Percentiles rank a stretch among this genome's conserved stretches.
These are phyloP conservation scores for Lipomyces chichibuensis DNA, from an alignment of 805 yeast species.

Conservation along the genomic window DNA sequence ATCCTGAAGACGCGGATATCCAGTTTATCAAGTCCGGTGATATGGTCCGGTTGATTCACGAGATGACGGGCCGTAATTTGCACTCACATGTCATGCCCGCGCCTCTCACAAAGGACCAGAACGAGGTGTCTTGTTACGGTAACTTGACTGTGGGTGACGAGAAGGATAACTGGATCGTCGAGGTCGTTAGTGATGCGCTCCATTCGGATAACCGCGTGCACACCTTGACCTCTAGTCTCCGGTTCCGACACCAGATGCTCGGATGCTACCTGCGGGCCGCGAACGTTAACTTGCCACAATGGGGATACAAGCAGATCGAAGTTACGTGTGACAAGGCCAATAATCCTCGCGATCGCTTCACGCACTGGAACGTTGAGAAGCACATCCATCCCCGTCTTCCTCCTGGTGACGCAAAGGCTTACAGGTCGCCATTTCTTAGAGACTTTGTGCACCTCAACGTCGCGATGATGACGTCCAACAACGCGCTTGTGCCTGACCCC, in stretches of 20 bases:
- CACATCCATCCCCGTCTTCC: slow-evolving; percentile 59
- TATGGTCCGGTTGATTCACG: slow-evolving; percentile 71
- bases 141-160: slow-evolving; percentile 68
- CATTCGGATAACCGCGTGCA: slow-evolving; percentile 64
- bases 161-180: slow-evolving; percentile 90
- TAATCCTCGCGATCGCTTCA: slow-evolving; percentile 58
- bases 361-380: slow-evolving; percentile 83
- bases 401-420: slow-evolving; percentile 48
- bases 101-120: slow-evolving; percentile 64
- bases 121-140: slow-evolving; percentile 91
- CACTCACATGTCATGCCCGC: slow-evolving; percentile 83
- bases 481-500: slow-evolving; percentile 75
- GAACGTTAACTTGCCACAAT: slow-evolving; percentile 79
- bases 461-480: slow-evolving; percentile 84
- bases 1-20: slow-evolving; percentile 40
- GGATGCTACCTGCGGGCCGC: slow-evolving; percentile 87
- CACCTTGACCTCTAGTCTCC: slow-evolving; percentile 81
- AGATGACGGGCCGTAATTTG: slow-evolving; percentile 68
- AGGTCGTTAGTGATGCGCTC: slow-evolving; percentile 61
- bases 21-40: slow-evolving; percentile 61
- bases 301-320: slow-evolving; percentile 99
- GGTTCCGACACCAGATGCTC: slow-evolving; percentile 67
- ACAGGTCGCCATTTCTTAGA: slow-evolving; percentile 59
- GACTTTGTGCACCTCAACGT: slow-evolving; percentile 73
- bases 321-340: slow-evolving; percentile 67